Conservation (phyloP, 2,329 filamentous ascomycete species). For the Lecanicillium sp. region DNA sequence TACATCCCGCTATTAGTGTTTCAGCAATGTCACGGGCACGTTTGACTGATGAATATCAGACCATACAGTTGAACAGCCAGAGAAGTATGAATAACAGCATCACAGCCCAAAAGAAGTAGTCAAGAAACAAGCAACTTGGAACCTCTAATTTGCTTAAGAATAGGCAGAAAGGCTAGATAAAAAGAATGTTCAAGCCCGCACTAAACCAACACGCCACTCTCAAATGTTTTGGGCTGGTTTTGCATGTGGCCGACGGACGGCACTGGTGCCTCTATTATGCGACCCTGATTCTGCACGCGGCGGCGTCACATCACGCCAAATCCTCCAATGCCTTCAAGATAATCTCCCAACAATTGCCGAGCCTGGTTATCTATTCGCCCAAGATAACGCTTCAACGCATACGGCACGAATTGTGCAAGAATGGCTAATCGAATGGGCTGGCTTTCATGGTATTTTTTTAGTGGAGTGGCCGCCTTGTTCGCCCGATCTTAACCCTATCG, state of each 20-base stretch:
- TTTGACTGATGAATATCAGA: no score
- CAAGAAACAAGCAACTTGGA: no score
- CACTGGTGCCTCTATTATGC: not conserved
- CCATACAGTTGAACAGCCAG: no score
- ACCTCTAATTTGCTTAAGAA: not conserved
- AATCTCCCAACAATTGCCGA: not conserved
- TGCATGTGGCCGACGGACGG: not conserved
- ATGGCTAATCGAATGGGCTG: not conserved
- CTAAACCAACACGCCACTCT: not conserved
- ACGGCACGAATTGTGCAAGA: not conserved
- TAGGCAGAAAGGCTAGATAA: not conserved
- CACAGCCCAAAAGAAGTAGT: no score
- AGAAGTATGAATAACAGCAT: no score
- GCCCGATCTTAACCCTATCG: constrained; percentile 2
- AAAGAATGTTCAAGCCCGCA: not conserved
- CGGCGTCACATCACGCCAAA: not conserved
- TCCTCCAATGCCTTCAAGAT: not conserved
- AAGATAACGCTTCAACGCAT: not conserved
- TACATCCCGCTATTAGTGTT: no score
- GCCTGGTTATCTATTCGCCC: not conserved
- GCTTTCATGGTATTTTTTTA: not conserved
- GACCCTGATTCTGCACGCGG: not conserved
- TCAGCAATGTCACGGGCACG: no score
- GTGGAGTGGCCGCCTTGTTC: constrained; percentile 3
- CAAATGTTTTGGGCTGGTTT: constrained; percentile 1